Evolutionary conservation across 805 yeast genomes (phyloP).

Genomic region (Starmerella geochares): DNA sequence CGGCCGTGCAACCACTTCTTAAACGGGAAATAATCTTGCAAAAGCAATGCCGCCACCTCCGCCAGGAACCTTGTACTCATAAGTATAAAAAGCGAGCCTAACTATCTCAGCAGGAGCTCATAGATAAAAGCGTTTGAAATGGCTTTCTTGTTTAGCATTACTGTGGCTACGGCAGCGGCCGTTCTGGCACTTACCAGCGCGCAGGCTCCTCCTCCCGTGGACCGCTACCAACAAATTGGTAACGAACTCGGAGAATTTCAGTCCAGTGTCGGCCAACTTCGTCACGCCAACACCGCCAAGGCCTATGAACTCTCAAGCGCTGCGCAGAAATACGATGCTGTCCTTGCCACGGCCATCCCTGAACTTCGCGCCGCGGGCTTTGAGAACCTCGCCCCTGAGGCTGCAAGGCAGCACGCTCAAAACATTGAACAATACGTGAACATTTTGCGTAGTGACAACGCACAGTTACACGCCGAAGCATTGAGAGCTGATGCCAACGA

Average conservation of each 20-base stretch:
- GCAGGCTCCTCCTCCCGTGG: slow-evolving; percentile 12
- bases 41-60: neutral
- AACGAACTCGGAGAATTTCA: slow-evolving; percentile 63
- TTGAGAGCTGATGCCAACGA: slow-evolving; percentile 7
- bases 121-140: neutral
- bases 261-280: slow-evolving; percentile 53
- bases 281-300: slow-evolving; percentile 11
- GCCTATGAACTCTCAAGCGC: slow-evolving; percentile 9
- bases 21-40: neutral
- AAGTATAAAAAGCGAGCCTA: neutral
- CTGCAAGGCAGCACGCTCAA: slow-evolving; percentile 18
- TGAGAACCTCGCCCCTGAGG: slow-evolving; percentile 20
- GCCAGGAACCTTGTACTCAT: neutral
- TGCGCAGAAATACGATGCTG: slow-evolving; percentile 14
- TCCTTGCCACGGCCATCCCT: slow-evolving; percentile 14
- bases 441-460: slow-evolving; percentile 14
- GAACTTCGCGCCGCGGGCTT: slow-evolving; percentile 19
- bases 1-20: neutral
- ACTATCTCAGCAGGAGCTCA: neutral
- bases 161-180: neutral
- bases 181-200: slow-evolving; percentile 6
- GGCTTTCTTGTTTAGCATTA: neutral
- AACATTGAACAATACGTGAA: slow-evolving; percentile 19
- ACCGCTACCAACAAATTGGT: slow-evolving; percentile 40
- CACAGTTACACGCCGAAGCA: slow-evolving; percentile 11